A percentile compares a stretch with the other conserved stretches of the same genome.
Evolutionary conservation across 495 filamentous ascomycete species (phyloP).

Genomic region (Lindgomyces ingoldianus): DNA sequence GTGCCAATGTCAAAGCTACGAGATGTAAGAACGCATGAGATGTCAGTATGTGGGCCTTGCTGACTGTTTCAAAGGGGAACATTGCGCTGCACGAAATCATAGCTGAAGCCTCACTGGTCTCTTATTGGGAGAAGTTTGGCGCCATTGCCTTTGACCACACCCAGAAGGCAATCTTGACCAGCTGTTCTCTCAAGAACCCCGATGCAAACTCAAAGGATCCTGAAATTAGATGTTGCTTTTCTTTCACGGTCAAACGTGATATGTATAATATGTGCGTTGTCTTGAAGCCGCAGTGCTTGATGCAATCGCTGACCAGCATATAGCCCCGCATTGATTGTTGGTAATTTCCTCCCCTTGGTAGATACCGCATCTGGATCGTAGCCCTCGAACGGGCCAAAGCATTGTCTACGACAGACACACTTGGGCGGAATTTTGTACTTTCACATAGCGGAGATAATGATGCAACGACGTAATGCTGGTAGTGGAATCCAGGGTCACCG

Average conservation of each 20-base stretch:
- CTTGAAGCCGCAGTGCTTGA: constrained; percentile 9
- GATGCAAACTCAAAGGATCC: constrained; percentile 68
- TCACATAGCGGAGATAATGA: background rate
- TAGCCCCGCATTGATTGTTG: constrained; percentile 91
- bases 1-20: constrained; percentile 87
- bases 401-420: background rate
- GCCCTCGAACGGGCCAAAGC: background rate
- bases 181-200: constrained; percentile 87
- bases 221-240: constrained; percentile 91
- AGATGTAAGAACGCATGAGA: constrained; percentile 67
- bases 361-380: constrained; percentile 10
- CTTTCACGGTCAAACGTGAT: constrained; percentile 92
- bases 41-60: background rate
- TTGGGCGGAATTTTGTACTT: constrained; percentile 10
- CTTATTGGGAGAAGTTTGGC: constrained; percentile 99
- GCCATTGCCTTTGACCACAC: constrained; percentile 95
- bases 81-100: constrained; percentile 95
- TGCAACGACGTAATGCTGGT: constrained; percentile 10
- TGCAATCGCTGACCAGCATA: constrained; percentile 7
- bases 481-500: constrained; percentile 6
- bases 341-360: constrained; percentile 79
- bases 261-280: constrained; percentile 88
- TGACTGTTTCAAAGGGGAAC: constrained; percentile 67
- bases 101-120: constrained; percentile 87
- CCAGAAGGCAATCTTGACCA: constrained; percentile 97